phyloP scores from a whole-genome alignment of 192 early-diverging fungal species.

The Coemansia sp. region DNA sequence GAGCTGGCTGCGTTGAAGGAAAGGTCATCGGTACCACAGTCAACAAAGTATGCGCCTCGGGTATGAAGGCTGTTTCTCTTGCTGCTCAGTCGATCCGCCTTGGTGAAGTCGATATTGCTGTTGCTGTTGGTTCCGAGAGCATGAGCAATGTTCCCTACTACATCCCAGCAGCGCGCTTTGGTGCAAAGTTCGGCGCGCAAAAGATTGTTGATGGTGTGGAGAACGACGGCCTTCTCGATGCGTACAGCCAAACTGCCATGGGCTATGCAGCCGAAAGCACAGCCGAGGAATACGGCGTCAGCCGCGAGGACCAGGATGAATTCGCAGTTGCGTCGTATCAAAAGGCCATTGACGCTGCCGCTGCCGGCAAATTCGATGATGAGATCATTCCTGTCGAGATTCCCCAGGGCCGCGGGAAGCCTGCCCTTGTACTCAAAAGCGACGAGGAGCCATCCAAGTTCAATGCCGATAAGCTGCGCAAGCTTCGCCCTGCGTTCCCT shows the following conservation, averaged over 20 bases:
- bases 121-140: constrained; percentile 77
- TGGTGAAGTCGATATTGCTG: constrained; percentile 69
- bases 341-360: constrained; percentile 69
- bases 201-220: constrained; percentile 75
- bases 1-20: constrained; percentile 63
- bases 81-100: constrained; percentile 74
- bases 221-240: constrained; percentile 75
- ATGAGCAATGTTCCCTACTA: constrained; percentile 86
- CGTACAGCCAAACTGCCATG: constrained; percentile 72
- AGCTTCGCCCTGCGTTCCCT: constrained; percentile 86
- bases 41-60: constrained; percentile 84
- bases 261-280: constrained; percentile 80
- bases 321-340: constrained; percentile 75
- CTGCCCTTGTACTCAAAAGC: constrained; percentile 56
- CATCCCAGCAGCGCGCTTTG: constrained; percentile 74
- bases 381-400: constrained; percentile 76
- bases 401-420: constrained; percentile 66
- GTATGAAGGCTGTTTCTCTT: constrained; percentile 76
- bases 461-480: constrained; percentile 83
- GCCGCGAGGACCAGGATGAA: constrained; percentile 80
- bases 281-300: constrained; percentile 73
- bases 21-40: constrained; percentile 71
- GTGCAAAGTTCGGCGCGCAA: constrained; percentile 72
- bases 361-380: constrained; percentile 59
- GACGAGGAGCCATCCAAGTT: constrained; percentile 72